Evolutionary conservation across 768 basidiomycete species (phyloP), one percentile per base, ranked within the genome.

Genomic region (Lactarius pseudohatsudake): DNA sequence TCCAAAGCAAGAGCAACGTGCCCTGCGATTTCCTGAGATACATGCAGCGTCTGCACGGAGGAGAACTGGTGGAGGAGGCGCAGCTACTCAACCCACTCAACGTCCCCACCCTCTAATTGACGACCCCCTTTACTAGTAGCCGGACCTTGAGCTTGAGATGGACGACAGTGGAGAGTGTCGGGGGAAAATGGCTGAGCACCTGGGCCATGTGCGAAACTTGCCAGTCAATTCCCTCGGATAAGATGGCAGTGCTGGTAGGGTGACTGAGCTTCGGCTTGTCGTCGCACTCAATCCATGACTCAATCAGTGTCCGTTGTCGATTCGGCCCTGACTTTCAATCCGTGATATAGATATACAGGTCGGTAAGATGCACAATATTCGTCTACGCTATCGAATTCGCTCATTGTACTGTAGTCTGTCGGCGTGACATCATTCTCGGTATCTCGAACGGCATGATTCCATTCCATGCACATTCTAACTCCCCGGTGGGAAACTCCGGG

Each of bases 391-490:
- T 54, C 38, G 16, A 36, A 20, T 20, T 9, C 2, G 54, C 43
- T 10, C 30, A 10, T 20, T n/a, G 10, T 20, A 56, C 32, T 7
- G 26, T 26, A 26, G 26, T 26, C 26, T 26, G n/a, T 55, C 55
- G 34, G 3, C 41, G 13, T 26, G 13, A 5, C 38, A 56, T 57
- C 40, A 50, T 50, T 50, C 4, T 18, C 54, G 1, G 47, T 13
- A 66, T 38, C 40, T 28, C 58, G 45, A 6, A 40, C 9, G 50
- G 53, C 66, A 67, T 67, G 20, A 67, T 63, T 28, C 66, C 66
- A 1, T 67, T 60, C 62, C 61, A 67, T 2, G 58, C 66, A 45
- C 55, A 50, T 26, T 64, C 43, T 28, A 67, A 64, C 53, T 67
- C 66, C 28, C 36, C 16, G 7, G 32, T 28, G 0, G 66, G 66